phyloP scores from a whole-genome alignment of 768 basidiomycete genomes.

The Kwoniella bestiolae region DNA sequence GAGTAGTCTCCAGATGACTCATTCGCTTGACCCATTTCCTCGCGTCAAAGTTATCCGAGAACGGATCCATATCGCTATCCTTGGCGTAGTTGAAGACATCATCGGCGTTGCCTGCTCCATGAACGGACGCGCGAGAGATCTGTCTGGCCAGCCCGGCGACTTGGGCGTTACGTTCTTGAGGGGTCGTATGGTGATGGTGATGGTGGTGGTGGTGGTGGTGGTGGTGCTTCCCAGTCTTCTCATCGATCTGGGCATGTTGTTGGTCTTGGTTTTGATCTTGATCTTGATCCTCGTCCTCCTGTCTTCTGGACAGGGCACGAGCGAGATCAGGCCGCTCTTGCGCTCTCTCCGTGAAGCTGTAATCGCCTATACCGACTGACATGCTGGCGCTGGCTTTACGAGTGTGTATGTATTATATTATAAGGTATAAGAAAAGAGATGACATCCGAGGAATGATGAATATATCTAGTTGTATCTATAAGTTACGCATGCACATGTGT shows the following conservation, averaged over 20 bases:
- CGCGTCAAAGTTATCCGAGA: conserved; percentile 57
- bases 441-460: too few species aligned
- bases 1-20: conserved; percentile 26
- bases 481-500: too few species aligned
- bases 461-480: too few species aligned
- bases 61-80: conserved; percentile 58
- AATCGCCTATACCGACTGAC: conserved; percentile 25
- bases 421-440: too few species aligned
- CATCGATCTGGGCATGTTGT: too few species aligned
- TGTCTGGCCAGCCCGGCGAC: conserved; percentile 36
- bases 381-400: conserved; percentile 9
- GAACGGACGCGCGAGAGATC: conserved; percentile 19
- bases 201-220: not conserved
- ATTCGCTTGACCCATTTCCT: conserved; percentile 56
- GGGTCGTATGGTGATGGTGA: not conserved
- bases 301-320: conserved; percentile 10
- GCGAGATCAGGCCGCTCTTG: conserved; percentile 19
- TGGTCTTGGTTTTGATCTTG: too few species aligned
- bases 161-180: conserved; percentile 14
- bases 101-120: not conserved
- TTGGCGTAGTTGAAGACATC: conserved; percentile 49
- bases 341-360: conserved; percentile 2
- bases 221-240: not conserved
- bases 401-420: too few species aligned
- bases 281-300: conserved; percentile 1